Percentiles rank a stretch among this genome's conserved stretches.
Conservation (phyloP, 1,284 basidiomycete genomes). For the Boletus mariae region DNA sequence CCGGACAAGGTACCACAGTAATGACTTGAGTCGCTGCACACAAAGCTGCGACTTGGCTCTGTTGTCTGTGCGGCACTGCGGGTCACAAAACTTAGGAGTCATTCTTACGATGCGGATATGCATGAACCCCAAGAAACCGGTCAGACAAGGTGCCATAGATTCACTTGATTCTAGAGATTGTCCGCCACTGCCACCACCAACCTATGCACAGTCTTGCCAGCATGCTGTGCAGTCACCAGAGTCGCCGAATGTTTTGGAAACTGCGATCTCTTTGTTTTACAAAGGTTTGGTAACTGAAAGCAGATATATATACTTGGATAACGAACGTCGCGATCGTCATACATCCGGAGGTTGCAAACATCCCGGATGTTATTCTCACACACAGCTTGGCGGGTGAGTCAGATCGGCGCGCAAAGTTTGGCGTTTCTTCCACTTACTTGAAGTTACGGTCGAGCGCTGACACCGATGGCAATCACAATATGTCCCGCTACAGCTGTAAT, state of each 20-base stretch:
- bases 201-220: not conserved
- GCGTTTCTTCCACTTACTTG: constrained; percentile 22
- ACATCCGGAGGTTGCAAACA: constrained; percentile 14
- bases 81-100: not conserved
- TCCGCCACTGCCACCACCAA: constrained; percentile 3
- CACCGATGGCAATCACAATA: constrained; percentile 23
- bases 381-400: constrained; percentile 34
- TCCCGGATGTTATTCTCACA: constrained; percentile 26
- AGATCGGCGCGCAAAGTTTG: constrained; percentile 27
- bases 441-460: constrained; percentile 17
- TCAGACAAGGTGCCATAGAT: not conserved
- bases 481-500: constrained; percentile 18
- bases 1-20: constrained; percentile 8
- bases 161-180: not conserved
- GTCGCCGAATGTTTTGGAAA: not conserved
- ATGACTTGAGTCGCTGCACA: not conserved
- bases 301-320: not conserved
- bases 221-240: constrained; percentile 13
- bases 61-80: not conserved
- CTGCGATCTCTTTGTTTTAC: not conserved
- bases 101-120: not conserved
- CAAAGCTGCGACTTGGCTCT: constrained; percentile 3
- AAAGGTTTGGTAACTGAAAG: not conserved
- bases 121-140: not conserved
- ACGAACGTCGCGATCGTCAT: constrained; percentile 2